Evolutionary conservation across 192 early-diverging fungal genomes (phyloP).

Genomic region (Coemansia sp.): DNA sequence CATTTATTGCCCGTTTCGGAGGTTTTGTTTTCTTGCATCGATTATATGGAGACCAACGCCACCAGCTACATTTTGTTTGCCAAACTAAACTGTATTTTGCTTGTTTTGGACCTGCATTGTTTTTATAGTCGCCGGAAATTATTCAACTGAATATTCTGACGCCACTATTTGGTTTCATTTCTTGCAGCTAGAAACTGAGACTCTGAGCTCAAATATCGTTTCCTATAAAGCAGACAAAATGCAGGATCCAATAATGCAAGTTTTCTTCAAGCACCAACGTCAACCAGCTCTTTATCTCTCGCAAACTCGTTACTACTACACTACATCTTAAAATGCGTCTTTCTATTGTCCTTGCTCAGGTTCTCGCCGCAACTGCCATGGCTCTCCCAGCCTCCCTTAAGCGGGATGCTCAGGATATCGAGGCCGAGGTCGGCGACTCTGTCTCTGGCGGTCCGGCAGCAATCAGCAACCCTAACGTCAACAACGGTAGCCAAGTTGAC

Average conservation of each 20-base stretch:
- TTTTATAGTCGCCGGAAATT: too few species aligned
- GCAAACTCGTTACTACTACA: not conserved
- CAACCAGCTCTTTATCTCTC: not conserved
- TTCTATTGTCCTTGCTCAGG: conserved; percentile 20
- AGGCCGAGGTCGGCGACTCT: conserved; percentile 17
- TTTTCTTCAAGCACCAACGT: not conserved
- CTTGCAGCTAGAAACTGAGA: not conserved
- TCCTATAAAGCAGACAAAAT: not conserved
- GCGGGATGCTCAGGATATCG: conserved; percentile 16
- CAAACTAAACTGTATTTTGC: too few species aligned
- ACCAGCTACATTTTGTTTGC: too few species aligned
- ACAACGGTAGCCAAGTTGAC: conserved; percentile 29
- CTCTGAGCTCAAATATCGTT: not conserved
- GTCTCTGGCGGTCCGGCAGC: conserved; percentile 23
- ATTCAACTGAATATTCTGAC: too few species aligned
- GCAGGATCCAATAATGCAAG: not conserved
- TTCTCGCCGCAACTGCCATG: conserved; percentile 13
- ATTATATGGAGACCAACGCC: too few species aligned
- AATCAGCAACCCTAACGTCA: conserved; percentile 29
- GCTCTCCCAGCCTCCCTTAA: conserved; percentile 13
- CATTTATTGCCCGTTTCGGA: not conserved
- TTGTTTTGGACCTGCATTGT: too few species aligned
- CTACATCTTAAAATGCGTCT: conserved; percentile 22
- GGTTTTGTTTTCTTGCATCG: not conserved
- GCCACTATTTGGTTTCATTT: not conserved